Evolutionary conservation across 176 grass and related monocot genomes (phyloP).

Genomic region (Olyra latifolia): DNA sequence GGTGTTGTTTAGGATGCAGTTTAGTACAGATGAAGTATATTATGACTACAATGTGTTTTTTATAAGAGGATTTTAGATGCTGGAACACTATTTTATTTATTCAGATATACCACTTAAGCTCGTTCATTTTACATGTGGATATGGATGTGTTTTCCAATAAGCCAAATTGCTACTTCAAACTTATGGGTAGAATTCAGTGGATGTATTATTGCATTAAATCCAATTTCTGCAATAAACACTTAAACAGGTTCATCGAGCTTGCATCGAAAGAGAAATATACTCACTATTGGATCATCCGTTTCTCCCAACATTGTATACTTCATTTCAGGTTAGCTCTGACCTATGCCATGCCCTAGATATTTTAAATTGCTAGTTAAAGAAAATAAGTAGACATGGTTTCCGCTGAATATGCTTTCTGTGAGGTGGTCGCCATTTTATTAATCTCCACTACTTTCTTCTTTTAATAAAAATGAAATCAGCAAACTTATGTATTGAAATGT

Average conservation of each 20-base stretch:
- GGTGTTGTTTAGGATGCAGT: background rate
- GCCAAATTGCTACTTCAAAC: background rate
- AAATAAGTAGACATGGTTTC: background rate
- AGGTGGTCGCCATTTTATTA: background rate
- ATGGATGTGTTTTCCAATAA: background rate
- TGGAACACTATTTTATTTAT: background rate
- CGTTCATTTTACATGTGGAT: background rate
- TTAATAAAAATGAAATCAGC: background rate
- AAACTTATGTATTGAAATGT: slow-evolving; percentile 5
- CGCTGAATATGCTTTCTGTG: background rate
- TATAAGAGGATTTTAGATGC: background rate
- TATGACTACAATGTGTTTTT: background rate
- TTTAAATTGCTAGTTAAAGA: slow-evolving; percentile 31
- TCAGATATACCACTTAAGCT: background rate
- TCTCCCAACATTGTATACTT: slow-evolving; percentile 94
- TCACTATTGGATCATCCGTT: slow-evolving; percentile 95
- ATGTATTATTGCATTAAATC: slow-evolving; percentile 10
- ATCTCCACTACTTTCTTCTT: slow-evolving; percentile 10
- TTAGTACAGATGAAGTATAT: background rate
- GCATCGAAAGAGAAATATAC: slow-evolving; percentile 96
- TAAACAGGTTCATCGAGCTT: slow-evolving; percentile 88
- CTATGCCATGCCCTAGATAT: slow-evolving; percentile 9
- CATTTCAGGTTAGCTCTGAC: slow-evolving; percentile 76
- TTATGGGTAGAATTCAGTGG: background rate
- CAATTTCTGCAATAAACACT: slow-evolving; percentile 38